Evolutionary conservation across 495 filamentous ascomycete genomes (phyloP), one percentile per base, ranked within the genome.

Genomic region (Aspergillus campestris): DNA sequence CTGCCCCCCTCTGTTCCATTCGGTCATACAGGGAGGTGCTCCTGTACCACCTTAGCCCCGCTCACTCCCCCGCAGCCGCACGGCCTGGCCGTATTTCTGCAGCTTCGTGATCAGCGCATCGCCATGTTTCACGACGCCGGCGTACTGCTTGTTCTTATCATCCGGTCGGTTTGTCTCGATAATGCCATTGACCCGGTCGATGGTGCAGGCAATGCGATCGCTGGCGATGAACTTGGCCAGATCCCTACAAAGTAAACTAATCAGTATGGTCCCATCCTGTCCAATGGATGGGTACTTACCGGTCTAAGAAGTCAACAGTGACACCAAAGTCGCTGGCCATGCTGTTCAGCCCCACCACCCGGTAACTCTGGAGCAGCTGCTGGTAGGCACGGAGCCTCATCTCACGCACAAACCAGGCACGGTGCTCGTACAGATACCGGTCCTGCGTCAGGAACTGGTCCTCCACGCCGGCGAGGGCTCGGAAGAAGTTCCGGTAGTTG

Each of bases 101-200:
- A 98, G 73, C 75, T 98, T 98, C 48, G 94, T 98, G 64, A 98
- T 95, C 39, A 98, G 70, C 56, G 91, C 82, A 68, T 98, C 92
- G 27, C 92, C 92, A 58, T 96, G 91, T 73, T 90, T 92, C 40
- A 98, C 88, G 31, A 96, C 87, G 57, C 96, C 92, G 40, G 89
- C 81, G 63, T 97, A 98, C 66, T 98, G 92, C 73, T 94, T 94
- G 74, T 96, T 95, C 79, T 97, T 97, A 65, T 95, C 89, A 59
- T 96, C 94, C 4, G 92, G 90, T 40, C 94, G 76, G 68, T 95
- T 94, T 24, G 91, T 98, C 74, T 97, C 94, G 57, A 98, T 96
- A 58, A 97, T 86, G 32, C 89, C 91, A 53, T 92, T 89, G 49
- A 98, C 94, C 38, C 92, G 87, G 71, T 98, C 92, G 54, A 98